Evolutionary conservation across 345 rosid species (phyloP).

Genomic region (Microthlaspi erraticum): DNA sequence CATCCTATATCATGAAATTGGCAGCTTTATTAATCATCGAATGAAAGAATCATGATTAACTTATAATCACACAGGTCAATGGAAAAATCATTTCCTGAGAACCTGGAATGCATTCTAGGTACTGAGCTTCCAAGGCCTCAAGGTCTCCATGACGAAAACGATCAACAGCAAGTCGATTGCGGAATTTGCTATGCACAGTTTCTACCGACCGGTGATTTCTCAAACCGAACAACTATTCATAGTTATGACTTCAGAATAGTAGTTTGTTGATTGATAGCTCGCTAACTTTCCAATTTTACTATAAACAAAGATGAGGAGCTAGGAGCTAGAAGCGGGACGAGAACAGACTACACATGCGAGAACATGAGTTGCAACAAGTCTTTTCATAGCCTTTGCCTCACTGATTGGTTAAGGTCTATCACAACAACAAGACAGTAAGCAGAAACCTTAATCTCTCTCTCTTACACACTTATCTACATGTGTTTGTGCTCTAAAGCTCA

Average conservation of each 20-base stretch:
- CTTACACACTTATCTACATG: not conserved
- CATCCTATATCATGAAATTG: constrained; percentile 3
- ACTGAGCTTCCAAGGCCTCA: constrained; percentile 56
- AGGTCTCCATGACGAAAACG: constrained; percentile 45
- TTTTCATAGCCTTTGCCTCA: constrained; percentile 73
- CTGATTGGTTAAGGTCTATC: constrained; percentile 81
- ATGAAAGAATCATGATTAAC: not conserved
- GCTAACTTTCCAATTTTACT: constrained; percentile 4
- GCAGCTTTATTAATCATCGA: not conserved
- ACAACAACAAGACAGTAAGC: constrained; percentile 88
- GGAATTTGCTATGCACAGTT: constrained; percentile 81
- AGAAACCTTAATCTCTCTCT: constrained; percentile 26
- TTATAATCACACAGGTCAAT: constrained; percentile 49
- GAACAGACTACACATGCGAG: constrained; percentile 73
- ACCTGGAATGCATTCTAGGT: constrained; percentile 59
- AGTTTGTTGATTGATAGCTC: constrained; percentile 14
- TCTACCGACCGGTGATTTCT: constrained; percentile 68
- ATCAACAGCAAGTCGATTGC: constrained; percentile 58
- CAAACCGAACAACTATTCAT: not conserved
- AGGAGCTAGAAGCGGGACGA: constrained; percentile 60
- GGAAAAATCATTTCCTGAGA: constrained; percentile 59
- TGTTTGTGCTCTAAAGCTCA: constrained; percentile 29
- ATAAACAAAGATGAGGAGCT: constrained; percentile 64
- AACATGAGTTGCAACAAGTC: constrained; percentile 70
- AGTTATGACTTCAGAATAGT: not conserved